These are phyloP conservation scores for Rhododendron molle DNA, from an alignment of 148 eudicot genomes.

Conservation along the genomic window DNA sequence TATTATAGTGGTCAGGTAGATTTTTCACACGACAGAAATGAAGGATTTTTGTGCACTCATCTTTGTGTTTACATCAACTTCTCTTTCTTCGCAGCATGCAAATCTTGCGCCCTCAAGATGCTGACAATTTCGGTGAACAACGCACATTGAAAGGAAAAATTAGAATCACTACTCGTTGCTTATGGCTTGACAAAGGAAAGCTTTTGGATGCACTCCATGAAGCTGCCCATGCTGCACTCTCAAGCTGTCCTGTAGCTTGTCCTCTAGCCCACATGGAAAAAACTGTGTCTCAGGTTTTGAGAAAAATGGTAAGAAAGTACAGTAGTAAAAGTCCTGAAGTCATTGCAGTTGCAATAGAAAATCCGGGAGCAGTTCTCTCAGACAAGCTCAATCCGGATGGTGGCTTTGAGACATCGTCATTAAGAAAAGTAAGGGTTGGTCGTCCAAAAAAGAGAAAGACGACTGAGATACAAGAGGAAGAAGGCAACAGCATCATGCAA, in stretches of 20 bases:
- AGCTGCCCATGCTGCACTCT: constrained; percentile 89
- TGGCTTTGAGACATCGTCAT: constrained; percentile 40
- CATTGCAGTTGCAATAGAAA: constrained; percentile 80
- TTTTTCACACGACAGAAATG: neutral
- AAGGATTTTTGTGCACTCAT: neutral
- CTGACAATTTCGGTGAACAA: constrained; percentile 31
- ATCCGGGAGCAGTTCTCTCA: constrained; percentile 72
- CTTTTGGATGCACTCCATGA: constrained; percentile 93
- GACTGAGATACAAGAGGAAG: constrained; percentile 29
- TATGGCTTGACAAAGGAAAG: constrained; percentile 98
- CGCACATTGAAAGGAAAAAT: constrained; percentile 72
- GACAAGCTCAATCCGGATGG: constrained; percentile 59
- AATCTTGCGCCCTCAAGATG: constrained; percentile 67
- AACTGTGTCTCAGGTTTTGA: constrained; percentile 75
- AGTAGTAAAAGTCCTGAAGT: constrained; percentile 94
- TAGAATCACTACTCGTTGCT: constrained; percentile 94
- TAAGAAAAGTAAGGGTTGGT: constrained; percentile 48
- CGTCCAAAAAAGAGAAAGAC: constrained; percentile 38
- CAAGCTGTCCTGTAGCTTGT: constrained; percentile 81
- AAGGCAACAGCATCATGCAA: constrained; percentile 19
- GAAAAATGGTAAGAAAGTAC: constrained; percentile 94
- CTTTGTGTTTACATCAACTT: constrained; percentile 7
- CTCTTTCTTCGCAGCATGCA: constrained; percentile 72
- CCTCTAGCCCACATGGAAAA: constrained; percentile 92
- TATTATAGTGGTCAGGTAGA: constrained; percentile 83